Evolutionary conservation across 495 filamentous ascomycete genomes (phyloP).

Genomic region (Cercophora newfieldiana): DNA sequence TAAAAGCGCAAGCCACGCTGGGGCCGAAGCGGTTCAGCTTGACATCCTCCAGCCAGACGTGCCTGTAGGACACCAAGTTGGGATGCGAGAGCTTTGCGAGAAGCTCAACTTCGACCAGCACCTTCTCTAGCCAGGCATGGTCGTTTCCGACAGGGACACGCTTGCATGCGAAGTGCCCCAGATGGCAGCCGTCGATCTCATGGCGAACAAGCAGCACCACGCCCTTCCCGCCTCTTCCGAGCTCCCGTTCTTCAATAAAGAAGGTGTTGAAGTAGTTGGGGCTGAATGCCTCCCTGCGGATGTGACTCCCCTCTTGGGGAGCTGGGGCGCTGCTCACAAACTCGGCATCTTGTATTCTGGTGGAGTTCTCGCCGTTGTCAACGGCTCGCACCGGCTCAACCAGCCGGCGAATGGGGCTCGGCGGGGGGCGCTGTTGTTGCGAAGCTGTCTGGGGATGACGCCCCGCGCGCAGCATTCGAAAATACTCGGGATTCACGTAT

Average conservation of each 20-base stretch:
- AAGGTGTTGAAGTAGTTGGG: constrained; percentile 88
- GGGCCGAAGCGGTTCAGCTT: constrained; percentile 82
- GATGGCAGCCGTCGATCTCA: constrained; percentile 79
- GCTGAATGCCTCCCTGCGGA: constrained; percentile 82
- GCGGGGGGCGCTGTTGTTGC: constrained; percentile 36
- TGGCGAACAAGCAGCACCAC: constrained; percentile 91
- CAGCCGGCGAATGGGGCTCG: constrained; percentile 51
- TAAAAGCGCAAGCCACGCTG: constrained; percentile 92
- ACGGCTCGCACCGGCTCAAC: constrained; percentile 42
- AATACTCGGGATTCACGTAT: constrained; percentile 89
- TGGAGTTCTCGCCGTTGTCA: constrained; percentile 24
- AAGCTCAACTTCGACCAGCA: constrained; percentile 88
- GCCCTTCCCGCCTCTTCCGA: constrained; percentile 90
- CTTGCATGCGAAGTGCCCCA: constrained; percentile 94
- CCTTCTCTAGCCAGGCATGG: constrained; percentile 91
- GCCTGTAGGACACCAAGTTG: constrained; percentile 95
- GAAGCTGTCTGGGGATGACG: constrained; percentile 24
- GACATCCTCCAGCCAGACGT: constrained; percentile 94
- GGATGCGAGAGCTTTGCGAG: constrained; percentile 88
- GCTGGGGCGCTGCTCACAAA: constrained; percentile 57
- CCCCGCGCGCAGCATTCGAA: constrained; percentile 77
- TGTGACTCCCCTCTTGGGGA: constrained; percentile 58
- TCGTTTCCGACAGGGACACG: constrained; percentile 94
- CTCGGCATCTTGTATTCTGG: constrained; percentile 44
- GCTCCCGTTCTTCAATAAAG: constrained; percentile 81